A percentile compares a stretch with the other conserved stretches of the same genome.
Conservation (phyloP, 1,139 yeast species). For the Debaryomycetaceae sp. region DNA sequence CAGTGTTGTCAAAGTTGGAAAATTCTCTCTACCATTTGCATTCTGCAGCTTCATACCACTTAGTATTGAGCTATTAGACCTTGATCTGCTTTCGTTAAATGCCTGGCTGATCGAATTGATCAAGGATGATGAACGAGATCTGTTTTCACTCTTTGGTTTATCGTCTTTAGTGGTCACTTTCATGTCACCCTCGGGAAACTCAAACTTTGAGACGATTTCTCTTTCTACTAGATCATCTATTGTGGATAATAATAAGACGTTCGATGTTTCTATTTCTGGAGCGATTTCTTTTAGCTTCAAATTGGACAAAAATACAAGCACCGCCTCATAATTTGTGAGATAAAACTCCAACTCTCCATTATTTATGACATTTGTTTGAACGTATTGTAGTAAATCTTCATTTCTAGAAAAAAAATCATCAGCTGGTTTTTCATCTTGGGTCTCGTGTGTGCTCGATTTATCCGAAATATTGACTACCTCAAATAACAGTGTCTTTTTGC, state of each 20-base stretch:
- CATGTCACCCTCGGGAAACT: conserved; percentile 25
- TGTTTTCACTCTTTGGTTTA: conserved; percentile 10
- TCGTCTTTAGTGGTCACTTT: conserved; percentile 15
- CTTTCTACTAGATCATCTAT: conserved; percentile 29
- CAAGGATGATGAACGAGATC: conserved; percentile 41
- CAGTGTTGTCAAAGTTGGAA: conserved; percentile 21
- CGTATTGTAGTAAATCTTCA: conserved; percentile 25
- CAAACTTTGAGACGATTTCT: conserved; percentile 26
- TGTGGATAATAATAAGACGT: conserved; percentile 19
- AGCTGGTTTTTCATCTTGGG: conserved; percentile 5
- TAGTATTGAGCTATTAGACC: conserved; percentile 30
- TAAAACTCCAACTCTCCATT: conserved; percentile 40
- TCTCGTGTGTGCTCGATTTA: conserved; percentile 1
- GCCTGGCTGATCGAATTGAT: conserved; percentile 34
- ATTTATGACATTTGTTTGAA: conserved; percentile 30
- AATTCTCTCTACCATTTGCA: conserved; percentile 21
- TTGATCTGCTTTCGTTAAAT: conserved; percentile 30
- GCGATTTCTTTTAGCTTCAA: conserved; percentile 32
- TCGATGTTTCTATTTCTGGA: conserved; percentile 11
- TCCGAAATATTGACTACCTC: conserved; percentile 33
- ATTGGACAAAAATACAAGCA: conserved; percentile 35
- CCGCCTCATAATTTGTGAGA: conserved; percentile 45
- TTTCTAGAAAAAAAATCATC: conserved; percentile 27
- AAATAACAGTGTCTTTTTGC: conserved; percentile 18
- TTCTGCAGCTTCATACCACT: conserved; percentile 18